Base-by-base conservation (phyloP, 306 rosid species). In the Castanea mollissima region DNA sequence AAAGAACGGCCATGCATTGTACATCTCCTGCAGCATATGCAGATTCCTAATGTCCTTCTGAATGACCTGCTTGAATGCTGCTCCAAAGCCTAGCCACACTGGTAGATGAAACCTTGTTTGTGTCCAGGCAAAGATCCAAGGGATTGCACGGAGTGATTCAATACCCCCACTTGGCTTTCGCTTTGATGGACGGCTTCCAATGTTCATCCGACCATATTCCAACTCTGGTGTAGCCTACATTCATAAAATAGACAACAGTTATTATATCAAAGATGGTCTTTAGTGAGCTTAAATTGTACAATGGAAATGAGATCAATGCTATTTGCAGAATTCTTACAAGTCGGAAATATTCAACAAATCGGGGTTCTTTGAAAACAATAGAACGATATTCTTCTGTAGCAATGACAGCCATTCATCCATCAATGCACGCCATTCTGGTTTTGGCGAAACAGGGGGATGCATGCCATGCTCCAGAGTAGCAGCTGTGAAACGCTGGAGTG, bases 41-140 rank as follows among this genome's bases (percentile, higher is more conserved):
- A 95, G 97, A 83, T 91, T 95, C 85, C 80, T 91, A n/a, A 84
- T 81, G 82, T 95, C 89, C 80, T 95, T 91, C 79, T 77, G 64
- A 67, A 95, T 84, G 34, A 88, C 79, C 60, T 80, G 76, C 18
- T 81, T 85, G 91, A 95, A 95, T 51, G 98, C 98, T 19, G 68
- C 80, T 78, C 99, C 99, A 27, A 95, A 92, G 62, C 99, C 99
- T 27, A 95, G 87, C 99, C 99, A 95, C 51, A 95, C 99, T 14
- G 99, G 99, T 79, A 95, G 98, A 88, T 95, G 98, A 78, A 95
- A 95, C 91, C 99, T 90, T 58, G 99, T 95, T 35, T 95, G 99
- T 0, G 98, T 92, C 98, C 99, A 92, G 23, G 99, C 99, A 64
- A 95, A 95, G 79, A 95, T 95, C 99, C 99, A 95, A 31, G 99